Evolutionary conservation across 768 basidiomycete species (phyloP), one percentile per base, ranked within the genome.

Genomic region (Leucosporidium scottii): DNA sequence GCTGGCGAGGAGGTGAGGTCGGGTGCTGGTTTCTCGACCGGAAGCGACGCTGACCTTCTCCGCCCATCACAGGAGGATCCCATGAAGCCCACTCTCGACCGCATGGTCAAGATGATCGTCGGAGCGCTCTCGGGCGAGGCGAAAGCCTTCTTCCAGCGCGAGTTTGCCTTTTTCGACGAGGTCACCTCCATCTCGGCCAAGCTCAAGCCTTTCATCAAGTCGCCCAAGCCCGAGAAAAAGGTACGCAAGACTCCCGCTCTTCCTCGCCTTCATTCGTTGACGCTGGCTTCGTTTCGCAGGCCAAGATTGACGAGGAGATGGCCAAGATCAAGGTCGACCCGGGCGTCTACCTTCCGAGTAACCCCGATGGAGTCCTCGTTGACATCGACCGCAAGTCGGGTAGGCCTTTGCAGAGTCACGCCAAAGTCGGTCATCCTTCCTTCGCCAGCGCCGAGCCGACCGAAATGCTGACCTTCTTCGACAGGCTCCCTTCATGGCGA

Each of bases 231-330:
- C 0, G 96, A 98, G 81, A 99, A 99, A 81, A 99, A 99, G 85
- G 93, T 85, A 53, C 36, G n/a, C n/a, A n/a, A n/a, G n/a, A n/a
- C n/a, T n/a, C n/a, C n/a, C n/a, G n/a, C n/a, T n/a, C n/a, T n/a
- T n/a, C n/a, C n/a, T n/a, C n/a, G n/a, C n/a, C n/a, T n/a, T n/a
- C n/a, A n/a, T n/a, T 30, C 72, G 53, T 66, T 61, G 28, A 53
- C 34, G 34, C 15, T 62, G 23, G n/a, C 20, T 13, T 65, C 74
- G 48, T 15, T 49, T 30, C 28, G 12, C 72, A 94, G 92, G 92
- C 90, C 3, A 99, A 98, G 80, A 99, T 99, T 64, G 96, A 99
- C 76, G 94, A 98, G 78, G 94, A 98, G 78, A 99, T 99, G 94
- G 90, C 89, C 4, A 93, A 93, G 80, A 92, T 99, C 62, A 79